phyloP scores from a whole-genome alignment of 495 filamentous ascomycete species.

The Aspergillus ostianus region DNA sequence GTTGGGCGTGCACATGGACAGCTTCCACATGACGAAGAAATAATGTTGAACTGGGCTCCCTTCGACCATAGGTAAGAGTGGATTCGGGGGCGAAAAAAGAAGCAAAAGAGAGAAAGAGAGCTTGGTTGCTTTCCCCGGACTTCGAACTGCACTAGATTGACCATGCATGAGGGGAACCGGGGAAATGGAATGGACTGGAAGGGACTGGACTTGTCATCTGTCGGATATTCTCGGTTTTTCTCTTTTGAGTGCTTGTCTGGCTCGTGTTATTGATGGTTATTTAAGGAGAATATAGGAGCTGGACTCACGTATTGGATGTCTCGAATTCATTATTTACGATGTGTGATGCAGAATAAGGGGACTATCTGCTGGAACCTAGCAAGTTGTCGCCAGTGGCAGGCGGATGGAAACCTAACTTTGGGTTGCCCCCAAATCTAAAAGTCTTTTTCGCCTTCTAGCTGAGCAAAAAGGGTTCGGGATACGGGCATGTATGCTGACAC shows the following conservation, averaged over 20 bases:
- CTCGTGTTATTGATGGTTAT: constrained; percentile 1
- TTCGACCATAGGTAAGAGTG: neutral
- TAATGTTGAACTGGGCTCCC: neutral
- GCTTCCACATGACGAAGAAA: neutral
- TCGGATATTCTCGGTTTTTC: neutral
- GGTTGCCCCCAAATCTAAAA: too few species aligned
- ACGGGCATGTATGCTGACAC: neutral
- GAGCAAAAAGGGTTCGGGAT: neutral
- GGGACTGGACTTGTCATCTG: neutral
- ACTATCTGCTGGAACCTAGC: neutral
- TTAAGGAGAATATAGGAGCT: neutral
- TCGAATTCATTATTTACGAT: neutral
- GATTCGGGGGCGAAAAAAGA: neutral
- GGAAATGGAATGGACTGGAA: neutral
- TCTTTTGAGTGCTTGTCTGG: neutral
- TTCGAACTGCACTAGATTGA: neutral
- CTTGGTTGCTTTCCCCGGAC: neutral
- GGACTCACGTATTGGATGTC: neutral
- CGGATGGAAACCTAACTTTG: neutral
- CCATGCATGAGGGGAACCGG: neutral
- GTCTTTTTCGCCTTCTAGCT: neutral
- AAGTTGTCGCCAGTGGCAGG: neutral
- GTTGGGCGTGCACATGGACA: neutral
- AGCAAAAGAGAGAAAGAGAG: neutral
- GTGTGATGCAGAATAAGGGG: neutral